phyloP scores from a whole-genome alignment of 2,329 filamentous ascomycete species.

The Metarhizium album region DNA sequence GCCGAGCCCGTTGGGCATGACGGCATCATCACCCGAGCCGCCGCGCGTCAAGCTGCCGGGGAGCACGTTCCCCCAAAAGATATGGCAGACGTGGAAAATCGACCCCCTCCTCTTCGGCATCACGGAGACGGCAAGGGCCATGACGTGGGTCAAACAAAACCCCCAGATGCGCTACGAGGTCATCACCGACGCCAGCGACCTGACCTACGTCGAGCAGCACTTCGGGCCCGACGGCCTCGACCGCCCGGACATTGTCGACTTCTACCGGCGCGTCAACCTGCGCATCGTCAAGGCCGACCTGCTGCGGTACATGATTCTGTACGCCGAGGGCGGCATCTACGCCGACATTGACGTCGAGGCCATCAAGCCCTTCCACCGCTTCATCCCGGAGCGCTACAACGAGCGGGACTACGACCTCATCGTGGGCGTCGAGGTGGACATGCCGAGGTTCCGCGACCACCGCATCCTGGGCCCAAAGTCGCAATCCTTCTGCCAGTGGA shows the following conservation, averaged over 20 bases:
- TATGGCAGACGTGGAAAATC: constrained; percentile 71
- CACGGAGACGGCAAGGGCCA: constrained; percentile 47
- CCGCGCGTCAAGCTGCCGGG: constrained; percentile 12
- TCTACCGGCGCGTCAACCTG: constrained; percentile 48
- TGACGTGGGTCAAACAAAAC: constrained; percentile 57
- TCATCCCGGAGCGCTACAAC: constrained; percentile 42
- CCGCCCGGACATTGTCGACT: constrained; percentile 53
- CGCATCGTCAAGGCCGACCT: constrained; percentile 57
- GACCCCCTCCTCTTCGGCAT: constrained; percentile 56
- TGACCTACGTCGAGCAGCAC: constrained; percentile 56
- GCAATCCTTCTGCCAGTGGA: constrained; percentile 65
- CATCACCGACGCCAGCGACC: constrained; percentile 56
- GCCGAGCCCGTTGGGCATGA: not conserved
- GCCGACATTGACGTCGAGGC: constrained; percentile 36
- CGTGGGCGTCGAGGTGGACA: constrained; percentile 60
- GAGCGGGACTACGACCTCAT: constrained; percentile 60
- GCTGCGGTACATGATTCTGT: constrained; percentile 59
- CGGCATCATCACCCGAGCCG: constrained; percentile 15
- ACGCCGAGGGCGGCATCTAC: constrained; percentile 69
- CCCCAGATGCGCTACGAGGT: constrained; percentile 58
- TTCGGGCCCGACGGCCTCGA: constrained; percentile 56
- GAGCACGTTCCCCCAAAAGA: constrained; percentile 50
- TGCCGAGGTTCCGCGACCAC: constrained; percentile 53
- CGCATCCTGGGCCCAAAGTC: constrained; percentile 58
- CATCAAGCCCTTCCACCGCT: constrained; percentile 22